phyloP scores from a whole-genome alignment of 148 eudicot species.

The Rheum nobile region DNA sequence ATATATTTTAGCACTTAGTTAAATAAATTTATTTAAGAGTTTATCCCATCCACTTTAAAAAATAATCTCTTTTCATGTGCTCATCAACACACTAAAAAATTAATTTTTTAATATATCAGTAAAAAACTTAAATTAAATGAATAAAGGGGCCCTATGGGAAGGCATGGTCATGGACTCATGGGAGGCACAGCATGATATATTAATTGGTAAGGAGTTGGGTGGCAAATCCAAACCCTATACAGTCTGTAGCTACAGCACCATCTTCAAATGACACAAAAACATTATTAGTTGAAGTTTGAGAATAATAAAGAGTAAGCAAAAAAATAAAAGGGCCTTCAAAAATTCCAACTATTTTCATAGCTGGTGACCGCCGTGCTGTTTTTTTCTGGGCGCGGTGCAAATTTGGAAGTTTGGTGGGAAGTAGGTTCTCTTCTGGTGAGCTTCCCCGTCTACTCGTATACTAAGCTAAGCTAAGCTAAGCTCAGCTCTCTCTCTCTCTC shows the following conservation, averaged over 20 bases:
- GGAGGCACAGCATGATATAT: neutral
- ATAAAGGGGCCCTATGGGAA: neutral
- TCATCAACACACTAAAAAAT: no score
- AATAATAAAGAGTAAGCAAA: no score
- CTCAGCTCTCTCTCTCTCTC: neutral
- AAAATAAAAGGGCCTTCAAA: neutral
- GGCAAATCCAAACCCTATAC: conserved; percentile 1
- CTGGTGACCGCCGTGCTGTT: neutral
- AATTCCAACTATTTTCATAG: neutral
- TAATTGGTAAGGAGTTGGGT: neutral
- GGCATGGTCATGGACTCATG: neutral
- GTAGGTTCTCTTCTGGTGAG: neutral
- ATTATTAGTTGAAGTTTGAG: neutral
- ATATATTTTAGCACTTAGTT: no score
- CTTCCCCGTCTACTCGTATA: neutral
- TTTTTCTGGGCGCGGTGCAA: neutral
- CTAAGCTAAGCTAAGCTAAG: neutral
- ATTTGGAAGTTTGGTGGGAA: neutral
- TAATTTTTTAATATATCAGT: no score
- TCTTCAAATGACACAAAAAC: neutral
- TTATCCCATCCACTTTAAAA: no score
- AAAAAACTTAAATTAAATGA: neutral
- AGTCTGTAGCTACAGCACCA: neutral
- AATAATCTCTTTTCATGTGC: no score
- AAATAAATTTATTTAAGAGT: no score